Base-by-base conservation (phyloP, 257 asterid genomes). In the Dorcoceras hygrometricum region DNA sequence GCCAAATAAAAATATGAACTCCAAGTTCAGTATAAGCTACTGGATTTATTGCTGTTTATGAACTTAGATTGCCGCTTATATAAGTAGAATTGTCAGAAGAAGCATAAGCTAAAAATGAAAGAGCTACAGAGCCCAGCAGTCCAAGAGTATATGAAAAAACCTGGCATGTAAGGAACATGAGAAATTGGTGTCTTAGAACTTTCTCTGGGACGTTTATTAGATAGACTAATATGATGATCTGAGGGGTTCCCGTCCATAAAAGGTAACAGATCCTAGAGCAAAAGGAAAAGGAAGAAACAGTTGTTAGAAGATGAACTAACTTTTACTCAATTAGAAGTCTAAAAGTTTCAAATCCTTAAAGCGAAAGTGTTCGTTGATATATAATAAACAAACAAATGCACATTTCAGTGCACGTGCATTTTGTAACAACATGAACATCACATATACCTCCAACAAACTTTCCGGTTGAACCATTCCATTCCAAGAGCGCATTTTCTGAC, bases 381-480 rank as follows among this genome's bases (percentile, higher is more conserved):
- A 23, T 6, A 55, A 14, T 66, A 53, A 14, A 34, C 23, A 19
- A 67, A 10, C 34, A 4, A 27, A 19, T 50, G 23, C 5, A 50
- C 22, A 29, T 68, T 10, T 65, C 23, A 56, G 22, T 20, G 51
- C 3, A 57, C 57, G 61, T 28, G 50, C 34, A 27, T 55, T 4
- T 32, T 12, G 64, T 59, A 28, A 24, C 39, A 63, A 60, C 36
- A 59, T 55, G 68, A 31, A 65, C 14, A 28, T 71, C 24, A 19
- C 68, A 53, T 62, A 72, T 80, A 94, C 99, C 99, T 94, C 99
- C 39, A 94, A 79, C 80, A 94, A 76, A 72, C 62, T 86, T 70
- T 94, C 91, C 60, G 99, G 99, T 69, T 87, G 97, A 82, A 94
- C 81, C 99, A 94, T 94, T 70, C 98, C 98, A 67, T 80, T 83